Conservation (phyloP, 768 basidiomycete genomes). For the Amyloporia xantha region DNA sequence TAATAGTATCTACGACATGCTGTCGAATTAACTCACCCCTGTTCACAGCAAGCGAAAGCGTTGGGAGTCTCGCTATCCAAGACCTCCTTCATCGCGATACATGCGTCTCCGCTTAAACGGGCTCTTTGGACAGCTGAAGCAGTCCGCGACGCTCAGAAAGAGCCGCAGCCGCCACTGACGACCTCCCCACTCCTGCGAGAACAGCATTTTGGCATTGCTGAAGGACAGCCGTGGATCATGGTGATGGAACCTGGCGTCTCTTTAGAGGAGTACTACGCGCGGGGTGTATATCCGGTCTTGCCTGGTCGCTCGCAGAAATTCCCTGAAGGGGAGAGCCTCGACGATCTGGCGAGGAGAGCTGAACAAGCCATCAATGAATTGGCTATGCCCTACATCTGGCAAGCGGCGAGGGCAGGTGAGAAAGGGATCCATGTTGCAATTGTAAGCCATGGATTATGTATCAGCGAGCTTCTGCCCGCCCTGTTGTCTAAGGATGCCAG, state of each 20-base stretch:
- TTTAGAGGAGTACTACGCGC: slow-evolving; percentile 41
- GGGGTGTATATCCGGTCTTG: slow-evolving; percentile 47
- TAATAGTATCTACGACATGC: not conserved
- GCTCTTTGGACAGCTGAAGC: slow-evolving; percentile 56
- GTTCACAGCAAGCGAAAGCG: slow-evolving; percentile 29
- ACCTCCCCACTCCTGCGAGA: slow-evolving; percentile 53
- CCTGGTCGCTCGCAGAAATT: slow-evolving; percentile 43
- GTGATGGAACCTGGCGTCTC: slow-evolving; percentile 11
- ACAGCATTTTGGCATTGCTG: slow-evolving; percentile 63
- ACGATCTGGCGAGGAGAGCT: slow-evolving; percentile 57
- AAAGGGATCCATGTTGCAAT: slow-evolving; percentile 50
- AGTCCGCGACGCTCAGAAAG: slow-evolving; percentile 41
- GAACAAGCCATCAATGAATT: slow-evolving; percentile 42
- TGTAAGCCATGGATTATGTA: slow-evolving; percentile 73
- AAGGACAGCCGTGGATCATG: slow-evolving; percentile 50
- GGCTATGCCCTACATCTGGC: slow-evolving; percentile 48
- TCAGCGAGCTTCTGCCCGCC: slow-evolving; percentile 43
- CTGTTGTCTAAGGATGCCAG: slow-evolving; percentile 37
- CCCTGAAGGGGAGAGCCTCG: slow-evolving; percentile 64
- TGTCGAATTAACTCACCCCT: not conserved
- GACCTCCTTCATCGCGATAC: slow-evolving; percentile 46
- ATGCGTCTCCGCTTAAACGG: slow-evolving; percentile 63
- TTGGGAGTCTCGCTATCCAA: slow-evolving; percentile 47
- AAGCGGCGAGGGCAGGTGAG: slow-evolving; percentile 32
- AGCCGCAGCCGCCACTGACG: slow-evolving; percentile 40